Evolutionary conservation across 2,329 filamentous ascomycete genomes (phyloP), one percentile per base, ranked within the genome.

Genomic region (Diaporthe nobilis): DNA sequence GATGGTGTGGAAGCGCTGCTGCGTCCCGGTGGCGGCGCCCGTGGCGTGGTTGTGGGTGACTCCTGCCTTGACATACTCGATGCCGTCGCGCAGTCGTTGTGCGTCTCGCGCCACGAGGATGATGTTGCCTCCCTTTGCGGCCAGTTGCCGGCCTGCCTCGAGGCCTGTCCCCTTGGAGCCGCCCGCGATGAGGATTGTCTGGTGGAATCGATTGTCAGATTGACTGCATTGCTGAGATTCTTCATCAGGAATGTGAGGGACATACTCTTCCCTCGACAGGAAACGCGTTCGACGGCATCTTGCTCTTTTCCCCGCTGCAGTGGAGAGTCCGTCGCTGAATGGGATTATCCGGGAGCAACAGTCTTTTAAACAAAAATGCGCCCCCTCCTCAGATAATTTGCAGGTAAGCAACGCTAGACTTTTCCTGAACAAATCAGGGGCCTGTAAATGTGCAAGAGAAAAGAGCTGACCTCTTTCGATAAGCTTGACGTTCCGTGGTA

Each of bases 101-200:
- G 91, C 87, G 79, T 93, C 94, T 73, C 97, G 94, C 20, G 96
- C 93, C 70, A 98, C 93, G 78, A 98, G 92, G 77, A 98, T 91
- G 73, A 99, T 83, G 83, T 95, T 95, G 76, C 97, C 96, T 63
- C 97, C 97, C 83, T 95, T 96, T 68, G 90, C 87, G 3, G 96
- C 90, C 60, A 99, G 91, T 79, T 95, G 89, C 71, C 91, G 89
- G 7, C 93, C 95, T 28, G 93, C 91, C 71, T 92, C 91, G 79
- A 92, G 92, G 76, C 97, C 97, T 93, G 98, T 95, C 75, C 97
- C 97, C 82, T 98, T 94, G 0, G 97, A 98, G 44, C 93, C 95
- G 63, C 97, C 97, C 0, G 97, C 99, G 71, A 99, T 88, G 73
- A 98, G 88, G 71, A 97, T 89, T 2, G 96, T 98, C 95, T 98